These are phyloP conservation scores for Stentor coeruleus DNA, from an alignment of 73 alveolate genomes.

Conservation along the genomic window DNA sequence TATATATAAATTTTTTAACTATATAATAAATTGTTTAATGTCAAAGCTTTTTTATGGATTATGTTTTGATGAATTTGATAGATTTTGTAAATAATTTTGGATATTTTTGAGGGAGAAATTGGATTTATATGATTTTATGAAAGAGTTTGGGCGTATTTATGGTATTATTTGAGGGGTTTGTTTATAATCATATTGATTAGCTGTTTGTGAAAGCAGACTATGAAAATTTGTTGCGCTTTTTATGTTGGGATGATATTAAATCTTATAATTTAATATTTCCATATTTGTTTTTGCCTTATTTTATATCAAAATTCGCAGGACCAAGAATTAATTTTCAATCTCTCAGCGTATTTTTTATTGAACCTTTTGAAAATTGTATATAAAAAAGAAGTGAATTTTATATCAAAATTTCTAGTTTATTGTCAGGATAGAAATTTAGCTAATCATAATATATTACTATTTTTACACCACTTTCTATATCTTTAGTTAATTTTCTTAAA, in stretches of 20 bases:
- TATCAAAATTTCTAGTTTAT: slow-evolving; percentile 17
- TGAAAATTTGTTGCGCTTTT: slow-evolving; percentile 16
- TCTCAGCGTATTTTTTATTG: slow-evolving; percentile 39
- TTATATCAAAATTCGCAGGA: slow-evolving; percentile 40
- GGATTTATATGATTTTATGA: background rate
- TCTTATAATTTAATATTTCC: slow-evolving; percentile 44
- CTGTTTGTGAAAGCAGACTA: background rate
- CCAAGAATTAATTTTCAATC: slow-evolving; percentile 47
- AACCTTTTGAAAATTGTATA: slow-evolving; percentile 33
- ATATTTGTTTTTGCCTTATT: slow-evolving; percentile 37
- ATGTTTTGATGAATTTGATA: slow-evolving; percentile 30
- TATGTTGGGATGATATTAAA: slow-evolving; percentile 26
- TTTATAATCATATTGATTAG: background rate
- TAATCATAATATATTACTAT: slow-evolving; percentile 34
- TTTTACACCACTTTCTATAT: slow-evolving; percentile 38
- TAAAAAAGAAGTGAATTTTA: background rate
- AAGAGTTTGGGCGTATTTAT: background rate
- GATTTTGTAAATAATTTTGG: slow-evolving; percentile 33
- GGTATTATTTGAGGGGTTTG: background rate
- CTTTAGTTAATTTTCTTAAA: slow-evolving; percentile 23
- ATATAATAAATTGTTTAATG: no score
- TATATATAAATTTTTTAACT: no score
- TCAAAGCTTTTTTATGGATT: background rate
- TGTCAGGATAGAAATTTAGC: slow-evolving; percentile 12
- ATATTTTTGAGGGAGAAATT: background rate